Evolutionary conservation across 495 filamentous ascomycete genomes (phyloP), one percentile per base, ranked within the genome.

Genomic region (Chlorociboria aeruginascens): DNA sequence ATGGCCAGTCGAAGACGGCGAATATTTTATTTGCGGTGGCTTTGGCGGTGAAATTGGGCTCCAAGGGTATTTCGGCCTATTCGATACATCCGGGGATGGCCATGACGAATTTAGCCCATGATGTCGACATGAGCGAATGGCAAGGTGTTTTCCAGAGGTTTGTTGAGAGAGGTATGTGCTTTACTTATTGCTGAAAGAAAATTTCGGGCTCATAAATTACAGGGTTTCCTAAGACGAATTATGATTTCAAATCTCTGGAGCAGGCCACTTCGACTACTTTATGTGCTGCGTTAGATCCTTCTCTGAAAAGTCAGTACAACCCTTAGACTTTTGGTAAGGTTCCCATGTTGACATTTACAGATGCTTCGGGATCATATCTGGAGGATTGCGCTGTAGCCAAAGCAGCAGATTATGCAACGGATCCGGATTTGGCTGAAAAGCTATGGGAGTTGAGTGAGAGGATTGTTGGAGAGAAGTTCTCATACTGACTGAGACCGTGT

Each of bases 1-100:
- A 82, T 57, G 74, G 70, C 11, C 71, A 74, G 38, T 68, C 68
- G 3, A 81, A 82, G 62, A 70, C 66, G 13, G 77, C 77, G 10
- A 77, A 75, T 60, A 69, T 80, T 45, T 64, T 81, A 10, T 78
- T 70, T 48, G 59, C 75, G 9, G 59, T 70, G 2, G 69, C 66
- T 30, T 65, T 82, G 2, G 56, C 58, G 8, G 11, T 29, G 12
- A 54, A 46, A 36, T 32, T 49, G 8, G 60, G 58, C 1, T 7
- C 45, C 0, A 48, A 57, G 10, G 65, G 68, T 6, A 13, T 54
- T 17, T 59, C 61, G 29, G 62, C 32, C 0, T 54, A 28, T 43
- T 35, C 45, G 32, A 1, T 49, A 25, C 12, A 49, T 13, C 51
- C 51, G 1, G 71, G 70, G 3, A 61, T 48, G 11, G 61, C 70